phyloP scores from a whole-genome alignment of 768 basidiomycete genomes.

The Lactarius psammicola region DNA sequence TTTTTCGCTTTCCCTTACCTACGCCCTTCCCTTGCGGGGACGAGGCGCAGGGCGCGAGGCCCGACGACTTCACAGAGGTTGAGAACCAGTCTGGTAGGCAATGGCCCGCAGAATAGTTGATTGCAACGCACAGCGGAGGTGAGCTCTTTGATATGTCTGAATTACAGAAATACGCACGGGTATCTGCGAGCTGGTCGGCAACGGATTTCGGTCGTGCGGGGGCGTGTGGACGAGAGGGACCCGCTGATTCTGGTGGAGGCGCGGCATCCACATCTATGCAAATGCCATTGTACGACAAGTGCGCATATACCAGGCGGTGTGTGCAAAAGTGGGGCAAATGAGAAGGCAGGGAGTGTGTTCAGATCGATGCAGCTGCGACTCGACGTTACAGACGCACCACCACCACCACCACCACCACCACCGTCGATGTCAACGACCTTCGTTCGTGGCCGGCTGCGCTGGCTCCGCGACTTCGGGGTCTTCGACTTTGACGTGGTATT shows the following conservation, averaged over 20 bases:
- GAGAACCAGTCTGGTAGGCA: neutral
- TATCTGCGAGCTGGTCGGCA: slow-evolving; percentile 11
- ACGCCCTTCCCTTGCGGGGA: neutral
- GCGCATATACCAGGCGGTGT: neutral
- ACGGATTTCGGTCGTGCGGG: neutral
- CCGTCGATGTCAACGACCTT: neutral
- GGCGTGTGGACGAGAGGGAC: neutral
- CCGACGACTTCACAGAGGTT: neutral
- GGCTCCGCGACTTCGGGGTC: neutral
- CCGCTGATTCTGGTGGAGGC: neutral
- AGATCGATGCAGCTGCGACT: neutral
- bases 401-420: too few species aligned
- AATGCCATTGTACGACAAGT: neutral
- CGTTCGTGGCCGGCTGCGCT: neutral
- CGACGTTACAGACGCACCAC: slow-evolving; percentile 7
- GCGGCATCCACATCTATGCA: neutral
- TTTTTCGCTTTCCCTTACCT: slow-evolving; percentile 2
- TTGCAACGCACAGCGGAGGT: neutral
- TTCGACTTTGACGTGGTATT: neutral
- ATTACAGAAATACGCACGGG: slow-evolving; percentile 8
- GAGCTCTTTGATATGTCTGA: neutral
- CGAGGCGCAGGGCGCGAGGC: neutral
- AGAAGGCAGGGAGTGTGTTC: neutral
- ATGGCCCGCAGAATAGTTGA: neutral
- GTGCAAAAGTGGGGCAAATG: neutral